Evolutionary conservation across 495 filamentous ascomycete genomes (phyloP).

Genomic region (Astrothelium macrocarpum): DNA sequence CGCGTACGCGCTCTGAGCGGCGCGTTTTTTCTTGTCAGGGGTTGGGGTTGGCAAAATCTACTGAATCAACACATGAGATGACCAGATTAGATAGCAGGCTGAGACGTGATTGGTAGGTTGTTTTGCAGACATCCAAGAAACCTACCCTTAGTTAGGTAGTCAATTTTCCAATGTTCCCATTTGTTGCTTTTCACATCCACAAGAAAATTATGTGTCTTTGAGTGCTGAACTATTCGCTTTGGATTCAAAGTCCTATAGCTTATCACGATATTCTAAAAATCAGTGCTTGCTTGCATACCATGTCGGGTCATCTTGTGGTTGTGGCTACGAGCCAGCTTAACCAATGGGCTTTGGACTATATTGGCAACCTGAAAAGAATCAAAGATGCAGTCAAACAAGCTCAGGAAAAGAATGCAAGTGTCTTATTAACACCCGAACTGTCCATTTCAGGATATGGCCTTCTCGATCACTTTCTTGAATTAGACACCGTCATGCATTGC

Average conservation of each 20-base stretch:
- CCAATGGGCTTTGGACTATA: conserved; percentile 57
- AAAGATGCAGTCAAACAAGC: conserved; percentile 64
- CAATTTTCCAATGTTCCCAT: too few species aligned
- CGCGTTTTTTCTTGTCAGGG: too few species aligned
- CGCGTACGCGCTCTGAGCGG: too few species aligned
- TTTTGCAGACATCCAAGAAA: too few species aligned
- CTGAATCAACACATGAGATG: too few species aligned
- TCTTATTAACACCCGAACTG: conserved; percentile 69
- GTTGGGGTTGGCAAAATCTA: too few species aligned
- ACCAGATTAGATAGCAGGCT: too few species aligned
- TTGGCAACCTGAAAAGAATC: conserved; percentile 67
- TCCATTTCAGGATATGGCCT: conserved; percentile 64
- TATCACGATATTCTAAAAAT: neutral
- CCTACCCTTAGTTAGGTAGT: too few species aligned
- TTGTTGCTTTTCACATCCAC: too few species aligned
- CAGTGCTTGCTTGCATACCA: conserved; percentile 14
- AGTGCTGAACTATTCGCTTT: too few species aligned
- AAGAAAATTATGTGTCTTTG: too few species aligned
- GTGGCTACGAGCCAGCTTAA: conserved; percentile 43
- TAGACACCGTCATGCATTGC: conserved; percentile 35
- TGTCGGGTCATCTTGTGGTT: conserved; percentile 34
- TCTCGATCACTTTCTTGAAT: conserved; percentile 62
- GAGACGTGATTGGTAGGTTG: too few species aligned
- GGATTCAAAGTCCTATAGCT: neutral
- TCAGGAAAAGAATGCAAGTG: conserved; percentile 57